A percentile compares a stretch with the other conserved stretches of the same genome.
Conservation (phyloP, 148 eudicot species). For the Rhododendron kiyosumense region DNA sequence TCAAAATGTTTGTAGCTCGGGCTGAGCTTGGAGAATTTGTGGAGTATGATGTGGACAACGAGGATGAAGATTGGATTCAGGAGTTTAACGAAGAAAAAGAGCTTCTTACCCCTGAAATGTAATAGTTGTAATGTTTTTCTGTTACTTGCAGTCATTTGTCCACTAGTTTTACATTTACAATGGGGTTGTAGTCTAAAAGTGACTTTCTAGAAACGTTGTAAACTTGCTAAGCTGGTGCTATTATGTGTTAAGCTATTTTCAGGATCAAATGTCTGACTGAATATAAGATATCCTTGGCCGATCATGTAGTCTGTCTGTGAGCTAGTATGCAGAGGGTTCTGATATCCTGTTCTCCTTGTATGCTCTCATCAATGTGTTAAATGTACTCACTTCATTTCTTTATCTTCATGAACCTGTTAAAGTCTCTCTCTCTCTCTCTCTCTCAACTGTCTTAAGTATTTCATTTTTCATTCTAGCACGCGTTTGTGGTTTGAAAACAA, state of each 20-base stretch:
- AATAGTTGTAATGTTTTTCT: slow-evolving; percentile 32
- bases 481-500: not conserved
- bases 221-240: not conserved
- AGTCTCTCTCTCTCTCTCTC: not conserved
- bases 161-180: not conserved
- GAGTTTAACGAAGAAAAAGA: slow-evolving; percentile 62
- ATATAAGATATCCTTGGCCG: not conserved
- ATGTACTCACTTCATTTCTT: not conserved
- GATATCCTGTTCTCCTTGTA: not conserved
- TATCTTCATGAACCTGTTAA: not conserved
- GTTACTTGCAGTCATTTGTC: not conserved
- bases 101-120: slow-evolving; percentile 71
- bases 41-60: slow-evolving; percentile 93
- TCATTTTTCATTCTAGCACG: not conserved
- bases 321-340: not conserved
- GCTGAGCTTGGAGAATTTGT: slow-evolving; percentile 94
- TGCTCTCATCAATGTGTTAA: not conserved
- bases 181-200: not conserved
- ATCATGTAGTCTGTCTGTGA: not conserved
- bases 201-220: not conserved
- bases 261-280: not conserved
- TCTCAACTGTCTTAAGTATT: not conserved
- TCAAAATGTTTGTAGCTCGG: slow-evolving; percentile 53
- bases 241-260: not conserved
- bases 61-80: slow-evolving; percentile 95